phyloP scores from a whole-genome alignment of 208 protist genomes.

The Leishmania major region DNA sequence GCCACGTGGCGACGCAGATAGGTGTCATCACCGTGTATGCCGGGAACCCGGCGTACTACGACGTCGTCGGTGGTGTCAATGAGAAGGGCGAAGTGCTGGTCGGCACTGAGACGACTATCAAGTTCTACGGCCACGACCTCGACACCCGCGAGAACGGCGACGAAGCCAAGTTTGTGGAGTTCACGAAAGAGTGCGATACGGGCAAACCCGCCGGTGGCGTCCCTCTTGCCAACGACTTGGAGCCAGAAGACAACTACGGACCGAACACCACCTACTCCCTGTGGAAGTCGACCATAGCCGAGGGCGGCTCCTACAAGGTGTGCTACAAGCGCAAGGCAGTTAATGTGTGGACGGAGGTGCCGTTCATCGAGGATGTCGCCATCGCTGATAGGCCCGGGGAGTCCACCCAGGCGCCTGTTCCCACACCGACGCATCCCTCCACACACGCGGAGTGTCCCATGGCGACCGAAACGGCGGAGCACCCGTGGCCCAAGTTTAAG shows the following conservation, averaged over 20 bases:
- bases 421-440: constrained; percentile 52
- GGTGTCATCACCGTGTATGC: constrained; percentile 63
- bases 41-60: constrained; percentile 74
- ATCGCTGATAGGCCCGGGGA: constrained; percentile 2
- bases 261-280: constrained; percentile 64
- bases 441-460: constrained; percentile 54
- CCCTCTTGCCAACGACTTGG: constrained; percentile 47
- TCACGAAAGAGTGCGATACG: constrained; percentile 48
- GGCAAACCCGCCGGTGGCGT: constrained; percentile 68
- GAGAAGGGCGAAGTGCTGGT: constrained; percentile 44
- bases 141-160: constrained; percentile 69
- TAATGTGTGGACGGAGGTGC: constrained; percentile 67
- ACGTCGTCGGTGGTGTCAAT: constrained; percentile 45
- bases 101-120: constrained; percentile 43
- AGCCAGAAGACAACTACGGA: constrained; percentile 68
- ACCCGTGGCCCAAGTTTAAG: constrained; percentile 49
- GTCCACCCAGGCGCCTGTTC: constrained; percentile 2
- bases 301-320: constrained; percentile 67
- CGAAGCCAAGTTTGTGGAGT: constrained; percentile 73
- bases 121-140: constrained; percentile 79
- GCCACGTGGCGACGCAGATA: constrained; percentile 27
- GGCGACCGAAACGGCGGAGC: constrained; percentile 19
- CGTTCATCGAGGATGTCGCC: constrained; percentile 51
- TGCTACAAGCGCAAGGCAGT: constrained; percentile 60
- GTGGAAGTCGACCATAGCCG: constrained; percentile 53